phyloP scores from a whole-genome alignment of 129 eudicot genomes.

The Smallanthus sonchifolius region DNA sequence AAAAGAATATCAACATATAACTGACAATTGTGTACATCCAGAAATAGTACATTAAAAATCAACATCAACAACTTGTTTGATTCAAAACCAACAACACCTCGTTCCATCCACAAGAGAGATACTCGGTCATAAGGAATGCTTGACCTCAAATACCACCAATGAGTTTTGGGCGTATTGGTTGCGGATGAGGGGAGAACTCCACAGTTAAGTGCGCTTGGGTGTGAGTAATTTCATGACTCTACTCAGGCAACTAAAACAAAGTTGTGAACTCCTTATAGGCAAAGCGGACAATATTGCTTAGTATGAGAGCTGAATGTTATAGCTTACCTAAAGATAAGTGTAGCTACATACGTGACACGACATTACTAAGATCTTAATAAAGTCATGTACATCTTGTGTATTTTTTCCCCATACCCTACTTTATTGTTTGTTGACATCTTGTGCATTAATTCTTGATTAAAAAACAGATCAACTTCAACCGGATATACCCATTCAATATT shows the following conservation, averaged over 20 bases:
- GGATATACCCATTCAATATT: not conserved
- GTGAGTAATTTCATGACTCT: not conserved
- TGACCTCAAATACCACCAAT: not conserved
- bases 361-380: not conserved
- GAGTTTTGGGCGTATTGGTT: not conserved
- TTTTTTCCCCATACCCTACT: no score
- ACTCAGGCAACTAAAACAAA: not conserved
- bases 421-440: no score
- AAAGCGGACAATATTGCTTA: not conserved
- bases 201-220: not conserved
- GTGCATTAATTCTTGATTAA: no score
- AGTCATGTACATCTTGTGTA: not conserved
- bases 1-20: not conserved
- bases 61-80: not conserved
- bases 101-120: not conserved
- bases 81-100: not conserved
- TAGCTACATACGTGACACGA: not conserved
- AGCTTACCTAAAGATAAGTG: not conserved
- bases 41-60: not conserved
- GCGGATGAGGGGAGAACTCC: not conserved
- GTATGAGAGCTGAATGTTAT: not conserved
- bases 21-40: not conserved
- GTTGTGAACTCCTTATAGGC: not conserved
- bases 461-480: not conserved
- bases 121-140: not conserved